Evolutionary conservation across 768 basidiomycete genomes (phyloP), one percentile per base, ranked within the genome.

Genomic region (Terana coerulea): DNA sequence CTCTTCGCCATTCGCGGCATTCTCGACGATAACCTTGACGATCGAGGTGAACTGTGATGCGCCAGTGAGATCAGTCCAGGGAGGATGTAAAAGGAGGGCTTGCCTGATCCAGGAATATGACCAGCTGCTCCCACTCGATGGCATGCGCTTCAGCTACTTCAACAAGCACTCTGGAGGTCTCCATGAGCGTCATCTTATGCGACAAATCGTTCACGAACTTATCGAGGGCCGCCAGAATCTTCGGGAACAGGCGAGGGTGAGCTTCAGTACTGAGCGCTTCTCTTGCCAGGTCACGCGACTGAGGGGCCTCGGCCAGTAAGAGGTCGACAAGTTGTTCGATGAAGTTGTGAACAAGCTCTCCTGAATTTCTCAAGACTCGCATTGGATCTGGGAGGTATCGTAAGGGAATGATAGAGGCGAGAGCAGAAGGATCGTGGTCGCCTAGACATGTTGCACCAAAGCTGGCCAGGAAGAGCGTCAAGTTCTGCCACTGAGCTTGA

Each of bases 231-330:
- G 76, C 80, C 44, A 95, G 73, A 26, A 95, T 68, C 51, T 75
- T 76, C 19, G 77, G 71, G 59, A 89, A 88, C 41, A 91, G 69
- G 40, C 78, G 75, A 24, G 85, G 82, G 54, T 82, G 85, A 17
- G 95, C 72, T 59, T 97, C 93, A 12, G 75, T 73, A 2, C 92
- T 91, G 15, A 97, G 67, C 0, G 91, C 89, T 49, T 92, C 91
- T 57, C 82, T 78, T 2, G 88, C 88, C 10, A 82, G 74, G 59
- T 95, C 88, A n/a, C 91, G 80, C 30, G 87, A 78, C 37, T 79
- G 75, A 5, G 81, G 72, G 45, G 80, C 77, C 11, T 83, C 78
- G n/a, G 75, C 70, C 15, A 87, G 71, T 39, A 95, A 70, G 35
- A 87, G 70, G 31, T 79, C 79, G n/a, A 90, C 84, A 26, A 90